Evolutionary conservation across 176 grass and related monocot species (phyloP).

Genomic region (Pontederia paniculata): DNA sequence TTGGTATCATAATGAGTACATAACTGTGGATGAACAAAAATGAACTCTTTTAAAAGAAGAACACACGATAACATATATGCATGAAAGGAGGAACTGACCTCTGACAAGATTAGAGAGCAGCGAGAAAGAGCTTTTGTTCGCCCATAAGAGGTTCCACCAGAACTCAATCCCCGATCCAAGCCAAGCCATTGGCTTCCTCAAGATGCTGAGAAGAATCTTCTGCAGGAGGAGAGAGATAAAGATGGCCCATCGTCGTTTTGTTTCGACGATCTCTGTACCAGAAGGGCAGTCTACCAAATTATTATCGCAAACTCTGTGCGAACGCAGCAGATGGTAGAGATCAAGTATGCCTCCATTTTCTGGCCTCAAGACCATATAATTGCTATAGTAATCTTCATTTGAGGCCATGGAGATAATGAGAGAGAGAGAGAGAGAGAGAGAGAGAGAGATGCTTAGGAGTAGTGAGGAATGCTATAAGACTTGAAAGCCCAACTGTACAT

Average conservation of each 20-base stretch:
- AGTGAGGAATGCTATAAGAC: too few species aligned
- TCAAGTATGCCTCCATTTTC: slow-evolving; percentile 30
- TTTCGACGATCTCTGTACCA: slow-evolving; percentile 28
- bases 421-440: too few species aligned
- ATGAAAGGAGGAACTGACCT: neutral
- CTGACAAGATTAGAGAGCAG: neutral
- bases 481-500: too few species aligned
- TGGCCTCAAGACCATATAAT: slow-evolving; percentile 46
- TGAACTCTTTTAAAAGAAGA: too few species aligned
- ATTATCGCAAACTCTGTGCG: slow-evolving; percentile 35
- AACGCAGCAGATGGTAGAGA: slow-evolving; percentile 43
- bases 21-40: too few species aligned
- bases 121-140: neutral
- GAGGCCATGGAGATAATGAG: neutral
- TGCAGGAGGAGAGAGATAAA: slow-evolving; percentile 39
- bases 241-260: slow-evolving; percentile 21
- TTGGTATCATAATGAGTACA: too few species aligned
- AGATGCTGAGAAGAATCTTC: slow-evolving; percentile 21
- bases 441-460: neutral
- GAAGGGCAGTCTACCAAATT: slow-evolving; percentile 32
- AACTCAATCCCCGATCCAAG: slow-evolving; percentile 29
- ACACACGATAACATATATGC: too few species aligned
- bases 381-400: slow-evolving; percentile 39
- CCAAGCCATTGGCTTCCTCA: slow-evolving; percentile 15
- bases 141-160: slow-evolving; percentile 20